A percentile compares a stretch with the other conserved stretches of the same genome.
Evolutionary conservation across 345 rosid genomes (phyloP).

Genomic region (Nephelium lappaceum): DNA sequence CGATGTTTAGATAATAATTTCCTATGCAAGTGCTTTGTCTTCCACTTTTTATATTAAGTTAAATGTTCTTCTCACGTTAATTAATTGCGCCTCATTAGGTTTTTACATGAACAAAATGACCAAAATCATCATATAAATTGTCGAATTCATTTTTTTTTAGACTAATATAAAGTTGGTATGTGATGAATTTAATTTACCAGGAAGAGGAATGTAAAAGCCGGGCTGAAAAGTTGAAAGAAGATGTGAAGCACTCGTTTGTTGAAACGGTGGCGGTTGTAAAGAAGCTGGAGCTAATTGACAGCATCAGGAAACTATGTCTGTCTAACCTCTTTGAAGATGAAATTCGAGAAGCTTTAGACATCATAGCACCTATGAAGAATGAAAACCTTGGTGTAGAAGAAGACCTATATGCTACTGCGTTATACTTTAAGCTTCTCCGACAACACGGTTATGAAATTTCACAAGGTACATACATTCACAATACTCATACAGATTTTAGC

Average conservation of each 20-base stretch:
- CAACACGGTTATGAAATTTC: slow-evolving; percentile 46
- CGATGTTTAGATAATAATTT: not conserved
- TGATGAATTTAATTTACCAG: slow-evolving; percentile 21
- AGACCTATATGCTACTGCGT: slow-evolving; percentile 35
- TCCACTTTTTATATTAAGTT: too few relatives aligned
- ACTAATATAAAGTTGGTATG: too few relatives aligned
- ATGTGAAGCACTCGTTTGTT: slow-evolving; percentile 28
- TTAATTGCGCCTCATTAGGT: not conserved
- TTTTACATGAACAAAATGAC: not conserved
- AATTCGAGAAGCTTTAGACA: slow-evolving; percentile 32
- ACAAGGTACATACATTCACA: slow-evolving; percentile 29
- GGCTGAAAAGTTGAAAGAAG: slow-evolving; percentile 24
- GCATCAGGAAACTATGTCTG: slow-evolving; percentile 41
- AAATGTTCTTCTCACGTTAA: not conserved
- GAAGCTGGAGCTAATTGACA: slow-evolving; percentile 42
- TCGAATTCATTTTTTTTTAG: too few relatives aligned
- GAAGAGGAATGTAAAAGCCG: slow-evolving; percentile 24
- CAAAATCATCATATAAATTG: too few relatives aligned
- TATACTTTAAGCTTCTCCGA: slow-evolving; percentile 50
- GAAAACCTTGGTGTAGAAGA: slow-evolving; percentile 1
- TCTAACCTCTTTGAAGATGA: slow-evolving; percentile 35
- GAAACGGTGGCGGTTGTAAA: slow-evolving; percentile 26
- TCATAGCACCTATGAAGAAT: slow-evolving; percentile 5
- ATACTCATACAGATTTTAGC: too few relatives aligned
- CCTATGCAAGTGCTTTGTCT: not conserved